Evolutionary conservation across 2,329 filamentous ascomycete species (phyloP).

Genomic region (Leptographium lundbergii): DNA sequence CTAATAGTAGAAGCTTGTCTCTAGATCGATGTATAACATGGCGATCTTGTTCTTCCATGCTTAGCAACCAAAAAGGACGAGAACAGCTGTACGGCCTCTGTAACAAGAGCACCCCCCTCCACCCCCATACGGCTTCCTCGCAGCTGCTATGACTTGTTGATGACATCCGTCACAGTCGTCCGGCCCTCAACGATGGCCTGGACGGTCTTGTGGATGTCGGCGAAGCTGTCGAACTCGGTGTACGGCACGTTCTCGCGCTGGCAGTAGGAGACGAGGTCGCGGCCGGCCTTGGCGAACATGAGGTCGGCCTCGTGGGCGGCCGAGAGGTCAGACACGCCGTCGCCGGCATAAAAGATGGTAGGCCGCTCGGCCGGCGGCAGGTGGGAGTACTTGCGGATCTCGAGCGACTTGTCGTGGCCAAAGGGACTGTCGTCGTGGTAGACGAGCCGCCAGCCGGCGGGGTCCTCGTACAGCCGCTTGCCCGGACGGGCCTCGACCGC

Average conservation of each 20-base stretch:
- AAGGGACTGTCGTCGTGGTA: conserved; percentile 84
- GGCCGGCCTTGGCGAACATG: conserved; percentile 83
- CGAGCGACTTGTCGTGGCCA: conserved; percentile 93
- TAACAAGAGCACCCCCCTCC: neutral
- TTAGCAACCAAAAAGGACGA: neutral
- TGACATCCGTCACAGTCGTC: conserved; percentile 9
- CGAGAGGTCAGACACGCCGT: conserved; percentile 85
- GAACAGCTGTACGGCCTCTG: neutral
- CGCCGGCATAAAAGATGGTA: conserved; percentile 85
- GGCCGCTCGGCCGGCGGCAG: conserved; percentile 59
- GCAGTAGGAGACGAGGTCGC: conserved; percentile 23
- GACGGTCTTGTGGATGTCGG: conserved; percentile 15
- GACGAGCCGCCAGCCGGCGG: conserved; percentile 68
- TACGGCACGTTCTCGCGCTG: conserved; percentile 31
- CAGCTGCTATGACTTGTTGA: neutral
- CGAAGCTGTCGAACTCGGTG: conserved; percentile 48
- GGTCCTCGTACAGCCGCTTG: conserved; percentile 62
- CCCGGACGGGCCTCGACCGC: conserved; percentile 50
- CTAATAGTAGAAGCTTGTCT: neutral
- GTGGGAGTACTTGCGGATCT: conserved; percentile 75
- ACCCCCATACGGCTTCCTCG: neutral
- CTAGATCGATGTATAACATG: neutral
- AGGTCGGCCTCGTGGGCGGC: conserved; percentile 88
- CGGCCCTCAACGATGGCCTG: conserved; percentile 13
- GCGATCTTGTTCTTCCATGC: neutral